phyloP scores from a whole-genome alignment of 306 rosid species.

The Canavalia ensiformis region DNA sequence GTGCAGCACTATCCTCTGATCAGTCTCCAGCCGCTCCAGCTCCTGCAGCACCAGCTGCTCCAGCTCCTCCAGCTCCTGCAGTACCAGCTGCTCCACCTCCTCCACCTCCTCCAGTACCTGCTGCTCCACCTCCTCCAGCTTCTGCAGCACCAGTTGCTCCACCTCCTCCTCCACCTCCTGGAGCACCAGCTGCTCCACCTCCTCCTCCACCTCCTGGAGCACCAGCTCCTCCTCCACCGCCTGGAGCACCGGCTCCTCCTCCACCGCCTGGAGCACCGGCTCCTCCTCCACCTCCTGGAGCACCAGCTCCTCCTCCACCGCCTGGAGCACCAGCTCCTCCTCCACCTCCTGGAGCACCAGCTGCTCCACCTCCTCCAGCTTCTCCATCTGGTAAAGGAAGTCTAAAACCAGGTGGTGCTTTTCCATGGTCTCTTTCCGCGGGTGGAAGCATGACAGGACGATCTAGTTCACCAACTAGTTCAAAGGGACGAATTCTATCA shows the following conservation, averaged over 20 bases:
- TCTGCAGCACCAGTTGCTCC: constrained; percentile 30
- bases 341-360: constrained; percentile 50
- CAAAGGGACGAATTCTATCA: constrained; percentile 66
- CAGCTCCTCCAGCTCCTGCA: constrained; percentile 42
- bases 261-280: constrained; percentile 77
- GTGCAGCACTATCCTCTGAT: constrained; percentile 45
- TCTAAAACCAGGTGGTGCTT: constrained; percentile 50
- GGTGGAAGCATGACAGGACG: constrained; percentile 49
- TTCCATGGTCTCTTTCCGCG: constrained; percentile 36
- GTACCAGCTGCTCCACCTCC: constrained; percentile 53
- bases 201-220: background rate
- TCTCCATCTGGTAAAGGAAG: constrained; percentile 55
- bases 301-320: constrained; percentile 63
- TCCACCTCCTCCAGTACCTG: constrained; percentile 69
- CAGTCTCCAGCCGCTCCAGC: constrained; percentile 32
- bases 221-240: constrained; percentile 78
- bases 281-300: constrained; percentile 47
- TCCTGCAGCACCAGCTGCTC: constrained; percentile 58
- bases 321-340: background rate
- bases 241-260: constrained; percentile 58
- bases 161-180: constrained; percentile 51
- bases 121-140: constrained; percentile 57
- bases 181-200: constrained; percentile 61
- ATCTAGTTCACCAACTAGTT: constrained; percentile 42
- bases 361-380: constrained; percentile 76